Conservation (phyloP, 2,329 filamentous ascomycete species). For the Ophiostoma pallidulum region DNA sequence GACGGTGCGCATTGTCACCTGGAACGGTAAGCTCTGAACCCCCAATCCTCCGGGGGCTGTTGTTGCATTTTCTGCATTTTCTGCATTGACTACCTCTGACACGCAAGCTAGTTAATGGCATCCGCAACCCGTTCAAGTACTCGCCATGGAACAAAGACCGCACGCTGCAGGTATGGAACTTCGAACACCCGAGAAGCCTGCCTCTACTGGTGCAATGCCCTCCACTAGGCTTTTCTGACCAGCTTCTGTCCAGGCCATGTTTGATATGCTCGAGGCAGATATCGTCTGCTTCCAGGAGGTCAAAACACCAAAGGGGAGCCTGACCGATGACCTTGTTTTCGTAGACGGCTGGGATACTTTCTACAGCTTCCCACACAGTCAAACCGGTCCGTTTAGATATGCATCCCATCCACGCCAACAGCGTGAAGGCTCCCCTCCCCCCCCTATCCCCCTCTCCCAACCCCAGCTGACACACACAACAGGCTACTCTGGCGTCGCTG, state of each 20-base stretch:
- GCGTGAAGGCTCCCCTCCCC: no score
- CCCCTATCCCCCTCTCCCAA: no score
- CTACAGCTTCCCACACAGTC: slow-evolving; percentile 86
- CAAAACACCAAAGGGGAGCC: slow-evolving; percentile 89
- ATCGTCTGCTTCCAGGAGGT: slow-evolving; percentile 93
- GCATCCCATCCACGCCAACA: no score
- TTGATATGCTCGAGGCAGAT: slow-evolving; percentile 83
- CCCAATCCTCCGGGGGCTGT: not conserved
- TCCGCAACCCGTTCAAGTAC: slow-evolving; percentile 75
- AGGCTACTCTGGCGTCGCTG: slow-evolving; percentile 93
- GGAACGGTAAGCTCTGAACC: slow-evolving; percentile 60
- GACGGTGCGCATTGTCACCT: slow-evolving; percentile 73
- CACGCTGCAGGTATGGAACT: slow-evolving; percentile 53
- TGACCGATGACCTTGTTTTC: slow-evolving; percentile 91
- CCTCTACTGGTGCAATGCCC: not conserved
- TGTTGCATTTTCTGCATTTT: slow-evolving; percentile 19
- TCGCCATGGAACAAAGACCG: slow-evolving; percentile 69
- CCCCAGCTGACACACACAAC: not conserved
- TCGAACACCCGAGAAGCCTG: no score
- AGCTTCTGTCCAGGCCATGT: slow-evolving; percentile 61
- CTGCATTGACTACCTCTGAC: no score
- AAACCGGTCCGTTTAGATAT: slow-evolving; percentile 68
- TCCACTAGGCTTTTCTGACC: not conserved
- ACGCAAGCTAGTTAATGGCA: slow-evolving; percentile 60
- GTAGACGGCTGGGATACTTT: slow-evolving; percentile 93